A percentile compares a stretch with the other conserved stretches of the same genome.
phyloP scores from a whole-genome alignment of 1,284 basidiomycete genomes.

The Ustilago esculenta region DNA sequence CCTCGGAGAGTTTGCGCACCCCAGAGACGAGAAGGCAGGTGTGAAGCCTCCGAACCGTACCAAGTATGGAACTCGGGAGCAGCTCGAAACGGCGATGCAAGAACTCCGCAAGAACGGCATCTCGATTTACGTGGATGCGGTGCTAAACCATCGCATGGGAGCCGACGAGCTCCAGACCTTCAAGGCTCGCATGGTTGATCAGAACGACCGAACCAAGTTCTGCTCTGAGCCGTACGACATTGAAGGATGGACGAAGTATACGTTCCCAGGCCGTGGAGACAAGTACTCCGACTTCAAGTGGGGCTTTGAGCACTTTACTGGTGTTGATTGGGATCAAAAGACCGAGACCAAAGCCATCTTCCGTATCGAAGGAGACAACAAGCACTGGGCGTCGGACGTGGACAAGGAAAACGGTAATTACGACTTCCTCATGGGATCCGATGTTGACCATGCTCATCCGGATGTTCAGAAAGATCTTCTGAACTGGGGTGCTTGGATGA shows the following conservation, averaged over 20 bases:
- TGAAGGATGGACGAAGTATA: slow-evolving; percentile 72
- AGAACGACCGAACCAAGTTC: slow-evolving; percentile 45
- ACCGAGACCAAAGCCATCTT: slow-evolving; percentile 75
- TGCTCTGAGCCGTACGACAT: slow-evolving; percentile 48
- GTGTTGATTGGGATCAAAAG: slow-evolving; percentile 85
- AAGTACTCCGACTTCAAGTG: slow-evolving; percentile 73
- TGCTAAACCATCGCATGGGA: slow-evolving; percentile 73
- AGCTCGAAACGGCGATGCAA: slow-evolving; percentile 77
- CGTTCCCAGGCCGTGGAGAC: slow-evolving; percentile 79
- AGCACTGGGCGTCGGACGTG: slow-evolving; percentile 69
- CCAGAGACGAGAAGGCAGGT: slow-evolving; percentile 77
- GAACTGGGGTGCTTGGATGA: slow-evolving; percentile 73
- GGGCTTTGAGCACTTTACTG: slow-evolving; percentile 69
- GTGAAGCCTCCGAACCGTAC: slow-evolving; percentile 71
- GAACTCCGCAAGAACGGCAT: slow-evolving; percentile 68
- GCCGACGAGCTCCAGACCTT: slow-evolving; percentile 83
- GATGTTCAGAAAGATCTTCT: slow-evolving; percentile 72
- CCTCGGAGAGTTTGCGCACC: slow-evolving; percentile 80
- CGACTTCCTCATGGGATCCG: slow-evolving; percentile 69
- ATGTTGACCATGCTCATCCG: slow-evolving; percentile 84
- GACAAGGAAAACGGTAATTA: slow-evolving; percentile 69
- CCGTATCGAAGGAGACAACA: slow-evolving; percentile 70
- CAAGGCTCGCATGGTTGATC: slow-evolving; percentile 54
- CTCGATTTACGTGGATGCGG: slow-evolving; percentile 69
- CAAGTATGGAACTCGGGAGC: slow-evolving; percentile 89